A percentile compares a stretch with the other conserved stretches of the same genome.
phyloP scores from a whole-genome alignment of 2,329 filamentous ascomycete genomes.

The Aspergillus costaricaensis region DNA sequence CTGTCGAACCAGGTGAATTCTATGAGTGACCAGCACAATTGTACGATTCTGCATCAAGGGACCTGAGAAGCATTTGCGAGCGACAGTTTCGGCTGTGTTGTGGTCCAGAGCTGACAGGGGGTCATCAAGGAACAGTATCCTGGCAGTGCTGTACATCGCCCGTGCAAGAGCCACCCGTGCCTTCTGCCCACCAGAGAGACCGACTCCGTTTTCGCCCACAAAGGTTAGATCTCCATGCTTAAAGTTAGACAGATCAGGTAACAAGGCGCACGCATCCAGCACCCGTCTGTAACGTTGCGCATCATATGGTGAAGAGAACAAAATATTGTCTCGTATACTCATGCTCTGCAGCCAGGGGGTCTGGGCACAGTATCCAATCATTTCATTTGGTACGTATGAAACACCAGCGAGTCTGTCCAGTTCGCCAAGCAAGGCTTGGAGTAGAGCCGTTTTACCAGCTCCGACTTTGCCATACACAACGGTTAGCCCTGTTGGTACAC shows the following conservation, averaged over 20 bases:
- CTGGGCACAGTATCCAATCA: slow-evolving; percentile 66
- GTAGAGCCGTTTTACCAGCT: slow-evolving; percentile 63
- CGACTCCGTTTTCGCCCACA: slow-evolving; percentile 63
- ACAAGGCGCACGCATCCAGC: slow-evolving; percentile 64
- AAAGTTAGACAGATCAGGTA: slow-evolving; percentile 63
- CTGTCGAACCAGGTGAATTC: slow-evolving; percentile 69
- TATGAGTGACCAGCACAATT: slow-evolving; percentile 64
- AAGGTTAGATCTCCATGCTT: slow-evolving; percentile 65
- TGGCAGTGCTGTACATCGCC: slow-evolving; percentile 60
- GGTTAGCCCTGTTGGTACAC: slow-evolving; percentile 59
- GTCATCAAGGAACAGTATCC: slow-evolving; percentile 60
- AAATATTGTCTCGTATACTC: slow-evolving; percentile 69
- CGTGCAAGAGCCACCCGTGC: slow-evolving; percentile 62
- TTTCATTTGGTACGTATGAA: slow-evolving; percentile 55
- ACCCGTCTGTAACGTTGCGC: slow-evolving; percentile 68
- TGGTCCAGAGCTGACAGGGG: slow-evolving; percentile 63
- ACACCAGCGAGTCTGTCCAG: slow-evolving; percentile 56
- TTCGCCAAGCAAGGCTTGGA: slow-evolving; percentile 62
- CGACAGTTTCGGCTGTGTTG: slow-evolving; percentile 64
- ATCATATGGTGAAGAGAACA: slow-evolving; percentile 68
- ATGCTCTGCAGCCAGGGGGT: slow-evolving; percentile 70
- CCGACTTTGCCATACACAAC: slow-evolving; percentile 66
- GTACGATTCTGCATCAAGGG: slow-evolving; percentile 56
- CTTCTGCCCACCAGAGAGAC: slow-evolving; percentile 63
- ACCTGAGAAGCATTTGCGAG: slow-evolving; percentile 59